Base-by-base conservation (phyloP, 371 early-diverging fungal species). In the Mortierella sp. region DNA sequence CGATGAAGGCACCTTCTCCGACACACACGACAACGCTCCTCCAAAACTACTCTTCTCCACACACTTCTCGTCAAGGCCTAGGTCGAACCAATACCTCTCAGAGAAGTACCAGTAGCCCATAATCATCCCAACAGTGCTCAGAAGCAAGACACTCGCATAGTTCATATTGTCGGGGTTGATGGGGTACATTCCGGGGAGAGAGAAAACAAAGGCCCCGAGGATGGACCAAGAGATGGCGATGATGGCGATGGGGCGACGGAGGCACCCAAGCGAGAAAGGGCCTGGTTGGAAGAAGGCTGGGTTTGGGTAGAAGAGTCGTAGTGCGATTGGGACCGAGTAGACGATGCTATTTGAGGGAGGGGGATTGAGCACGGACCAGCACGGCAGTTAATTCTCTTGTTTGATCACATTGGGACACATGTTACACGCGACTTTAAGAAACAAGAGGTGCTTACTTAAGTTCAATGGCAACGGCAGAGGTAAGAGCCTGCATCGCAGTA, bases 131-230 rank as follows among this genome's bases (percentile, higher is more conserved):
- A 83, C 24, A 24, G 83, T 77, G 3, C 37, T 11, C 8, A 77
- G 13, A 26, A 83, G 44, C 26, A 83, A 44, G 4, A 79, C 28
- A n/a, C 80, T 67, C 0, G 80, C 80, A 40, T 83, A 83, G 61
- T 83, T 83, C 83, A 83, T 83, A 69, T 79, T 79, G 3, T 73
- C 72, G 8, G 37, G 2, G 6, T 80, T 79, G 69, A 83, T 74
- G 0, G 83, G 83, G 57, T 79, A 51, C 1, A 9, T 21, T 2
- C 75, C 72, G 0, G 83, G 83, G 5, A 83, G 44, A 0, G 80
- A 77, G 37, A 83, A 83, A 3, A 77, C 71, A 43, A 83, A 40
- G 5, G 37, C 46, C 21, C 76, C 77, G 9, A 71, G 9, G 9
- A 67, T 26, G 2, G 80, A 5, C 80, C 80, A 83, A 14, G 31